Base-by-base conservation (phyloP, 257 asterid genomes). In the Gentiana dahurica region DNA sequence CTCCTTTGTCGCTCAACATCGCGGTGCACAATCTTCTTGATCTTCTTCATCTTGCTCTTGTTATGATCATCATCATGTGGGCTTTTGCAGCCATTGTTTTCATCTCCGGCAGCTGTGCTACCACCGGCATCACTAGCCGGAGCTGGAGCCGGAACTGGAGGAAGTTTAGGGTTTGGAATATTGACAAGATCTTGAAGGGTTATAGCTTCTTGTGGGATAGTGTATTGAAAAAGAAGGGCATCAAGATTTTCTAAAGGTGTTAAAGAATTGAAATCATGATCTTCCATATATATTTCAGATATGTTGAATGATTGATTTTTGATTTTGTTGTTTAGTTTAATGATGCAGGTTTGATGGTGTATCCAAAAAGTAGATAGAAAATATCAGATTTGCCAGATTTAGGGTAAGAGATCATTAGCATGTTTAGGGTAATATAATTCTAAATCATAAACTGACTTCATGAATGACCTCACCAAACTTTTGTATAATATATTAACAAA, bases 1-100 rank as follows among this genome's bases (percentile, higher is more conserved):
- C 83, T 73, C 48, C 83, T 70, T 55, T 65, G 75, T 48, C 71
- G 72, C 53, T 77, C 83, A 1, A 65, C 49, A 24, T 77, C 75
- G 54, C 75, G 70, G 50, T 59, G 77, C 35, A 49, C 41, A 10
- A 50, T 44, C 54, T 59, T 73, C 66, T 48, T 73, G n/a, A 39
- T 36, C 49, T 60, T 59, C 34, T 6, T 9, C 24, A 24, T 24
- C 24, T 24, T 24, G 24, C 24, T 24, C 24, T 24, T 24, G 24
- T 24, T 24, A 24, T 24, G 24, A 24, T 24, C 24, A 13, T 44
- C 62, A 12, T 12, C 41, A 11, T 2, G 6, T 41, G 8, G 1
- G 6, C 46, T 41, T 41, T 41, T 41, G 24, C 12, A 43, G 11
- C 34, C 58, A 12, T n/a, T 54, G 11, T 41, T 57, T 6, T 8